Percentiles rank a stretch among this genome's conserved stretches.
Conservation (phyloP, 2,329 filamentous ascomycete genomes). For the Trichoderma atroviride region DNA sequence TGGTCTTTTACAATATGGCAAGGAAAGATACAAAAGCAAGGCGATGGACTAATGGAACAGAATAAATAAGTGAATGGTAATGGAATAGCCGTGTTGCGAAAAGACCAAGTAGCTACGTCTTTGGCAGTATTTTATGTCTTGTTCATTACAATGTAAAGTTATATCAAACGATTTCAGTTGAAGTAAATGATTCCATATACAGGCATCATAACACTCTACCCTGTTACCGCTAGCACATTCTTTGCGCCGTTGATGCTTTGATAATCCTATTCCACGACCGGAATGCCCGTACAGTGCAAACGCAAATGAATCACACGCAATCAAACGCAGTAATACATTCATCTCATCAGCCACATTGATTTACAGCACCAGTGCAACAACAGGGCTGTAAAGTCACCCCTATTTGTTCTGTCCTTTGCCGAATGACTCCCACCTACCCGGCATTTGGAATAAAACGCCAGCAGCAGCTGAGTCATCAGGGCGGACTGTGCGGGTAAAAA, state of each 20-base stretch:
- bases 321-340: neutral
- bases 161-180: neutral
- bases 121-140: neutral
- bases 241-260: neutral
- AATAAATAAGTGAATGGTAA: neutral
- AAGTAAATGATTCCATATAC: neutral
- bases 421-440: conserved; percentile 12
- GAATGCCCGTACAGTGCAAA: neutral
- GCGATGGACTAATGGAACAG: neutral
- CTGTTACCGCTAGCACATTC: neutral
- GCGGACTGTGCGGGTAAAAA: conserved; percentile 3
- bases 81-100: neutral
- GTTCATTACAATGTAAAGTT: neutral
- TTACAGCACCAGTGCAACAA: neutral
- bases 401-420: neutral
- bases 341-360: neutral
- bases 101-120: neutral
- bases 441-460: neutral
- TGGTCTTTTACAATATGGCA: neutral
- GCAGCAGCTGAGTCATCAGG: conserved; percentile 18
- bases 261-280: neutral
- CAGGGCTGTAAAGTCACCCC: neutral
- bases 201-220: too few species aligned
- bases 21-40: neutral
- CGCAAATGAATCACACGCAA: neutral